Base-by-base conservation (phyloP, 2,329 filamentous ascomycete species). In the Aotearoamyces nothofagi region DNA sequence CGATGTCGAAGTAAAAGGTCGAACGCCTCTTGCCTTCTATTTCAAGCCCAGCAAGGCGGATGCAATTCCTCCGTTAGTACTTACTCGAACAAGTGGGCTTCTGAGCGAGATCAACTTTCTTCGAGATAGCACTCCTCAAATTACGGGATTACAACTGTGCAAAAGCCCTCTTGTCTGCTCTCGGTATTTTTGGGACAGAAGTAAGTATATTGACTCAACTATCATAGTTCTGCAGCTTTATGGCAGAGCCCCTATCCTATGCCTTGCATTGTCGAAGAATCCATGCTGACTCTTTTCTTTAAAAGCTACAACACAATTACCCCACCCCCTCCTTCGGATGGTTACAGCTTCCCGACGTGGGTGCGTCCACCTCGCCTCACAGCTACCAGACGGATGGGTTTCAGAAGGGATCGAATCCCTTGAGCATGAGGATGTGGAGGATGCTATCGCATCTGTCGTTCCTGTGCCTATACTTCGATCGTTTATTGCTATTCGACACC, bases 31-130 rank as follows among this genome's bases (percentile, higher is more conserved):
- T 22, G 62, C 71, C 1, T 70, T 74, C 33, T 20, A 8, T n/a
- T 83, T 84, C 39, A 60, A 60, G 0, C 52, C 58, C 5, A 49
- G 51, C 15, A 49, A 51, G 14, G 43, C 43, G 13, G 42, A 46
- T 10, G 33, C 46, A 2, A 46, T 56, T 1, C 59, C 61, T 2
- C 56, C 60, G 8, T 49, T 83, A 1, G 46, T 81, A 6, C 45
- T 82, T 5, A 60, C 83, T 5, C 69, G 68, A 19, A 62, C 67
- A 10, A 72, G 77, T 30, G 79, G 78, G 1, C 58, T 61, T 3
- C 54, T 83, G 43, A 62, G 60, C 0, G 71, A 78, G 41, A 50
- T 77, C 8, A 53, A 49, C 5, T 35, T 38, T 4, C 15, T 16
- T 15, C 16, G 15, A 20, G 24, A 27, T 3, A 15, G 16, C 16